Evolutionary conservation across 2,329 filamentous ascomycete genomes (phyloP).

Genomic region (Aureobasidium zeae): DNA sequence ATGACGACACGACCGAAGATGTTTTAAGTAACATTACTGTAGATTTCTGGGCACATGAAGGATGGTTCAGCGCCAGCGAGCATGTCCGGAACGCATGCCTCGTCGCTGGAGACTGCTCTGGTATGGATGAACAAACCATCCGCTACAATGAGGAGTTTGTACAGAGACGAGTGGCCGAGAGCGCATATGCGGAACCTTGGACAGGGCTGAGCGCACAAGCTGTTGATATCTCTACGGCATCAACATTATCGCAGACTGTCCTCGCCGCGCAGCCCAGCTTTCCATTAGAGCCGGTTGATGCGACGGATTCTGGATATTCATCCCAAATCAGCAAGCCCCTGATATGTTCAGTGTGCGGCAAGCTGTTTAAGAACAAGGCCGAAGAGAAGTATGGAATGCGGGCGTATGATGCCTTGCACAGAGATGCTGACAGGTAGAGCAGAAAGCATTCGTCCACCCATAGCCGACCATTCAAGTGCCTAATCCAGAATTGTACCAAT

Average conservation of each 20-base stretch:
- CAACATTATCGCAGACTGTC: not conserved
- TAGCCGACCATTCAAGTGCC: conserved; percentile 56
- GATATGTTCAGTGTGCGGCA: conserved; percentile 1
- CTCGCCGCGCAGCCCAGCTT: not conserved
- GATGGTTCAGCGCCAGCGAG: too few relatives aligned
- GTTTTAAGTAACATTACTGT: conserved; percentile 1
- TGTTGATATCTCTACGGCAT: not conserved
- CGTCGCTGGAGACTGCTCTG: too few relatives aligned
- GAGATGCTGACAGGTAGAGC: not conserved
- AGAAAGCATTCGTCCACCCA: conserved; percentile 72
- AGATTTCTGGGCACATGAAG: not conserved
- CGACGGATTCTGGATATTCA: conserved; percentile 8
- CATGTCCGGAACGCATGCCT: too few relatives aligned
- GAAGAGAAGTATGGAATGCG: conserved; percentile 14
- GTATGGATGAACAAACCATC: not conserved
- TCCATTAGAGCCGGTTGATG: not conserved
- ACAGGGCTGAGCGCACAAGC: not conserved
- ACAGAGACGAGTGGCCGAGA: conserved; percentile 8
- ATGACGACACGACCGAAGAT: conserved; percentile 5
- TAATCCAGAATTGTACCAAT: conserved; percentile 45
- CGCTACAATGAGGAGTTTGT: conserved; percentile 12
- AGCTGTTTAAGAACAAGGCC: conserved; percentile 14
- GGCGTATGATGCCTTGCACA: too few relatives aligned
- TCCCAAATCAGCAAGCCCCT: conserved; percentile 4
- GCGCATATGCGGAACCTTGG: conserved; percentile 6